A percentile compares a stretch with the other conserved stretches of the same genome.
phyloP scores from a whole-genome alignment of 2,329 filamentous ascomycete genomes.

The Byssoonygena ceratinophila region DNA sequence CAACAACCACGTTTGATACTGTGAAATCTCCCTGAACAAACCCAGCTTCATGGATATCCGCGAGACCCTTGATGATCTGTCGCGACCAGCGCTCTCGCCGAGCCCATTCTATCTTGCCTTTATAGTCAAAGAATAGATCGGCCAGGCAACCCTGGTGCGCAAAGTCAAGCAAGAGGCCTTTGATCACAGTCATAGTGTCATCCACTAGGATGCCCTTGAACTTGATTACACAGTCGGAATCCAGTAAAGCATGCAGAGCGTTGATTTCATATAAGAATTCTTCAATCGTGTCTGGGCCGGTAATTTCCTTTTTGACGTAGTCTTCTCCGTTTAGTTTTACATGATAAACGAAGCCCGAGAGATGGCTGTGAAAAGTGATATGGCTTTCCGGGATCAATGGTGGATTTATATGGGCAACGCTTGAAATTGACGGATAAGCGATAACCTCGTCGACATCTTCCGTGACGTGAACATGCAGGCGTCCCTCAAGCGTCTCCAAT shows the following conservation, averaged over 20 bases:
- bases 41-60: slow-evolving; percentile 87
- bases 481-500: slow-evolving; percentile 74
- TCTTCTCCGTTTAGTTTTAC: slow-evolving; percentile 57
- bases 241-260: slow-evolving; percentile 67
- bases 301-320: slow-evolving; percentile 96
- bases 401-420: slow-evolving; percentile 58
- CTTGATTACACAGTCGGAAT: slow-evolving; percentile 66
- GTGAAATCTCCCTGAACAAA: slow-evolving; percentile 98
- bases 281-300: slow-evolving; percentile 85
- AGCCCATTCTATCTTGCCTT: slow-evolving; percentile 55
- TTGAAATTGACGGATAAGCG: slow-evolving; percentile 61
- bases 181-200: slow-evolving; percentile 60
- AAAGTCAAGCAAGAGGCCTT: slow-evolving; percentile 80
- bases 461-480: slow-evolving; percentile 92
- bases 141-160: slow-evolving; percentile 79
- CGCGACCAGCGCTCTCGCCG: slow-evolving; percentile 76
- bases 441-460: slow-evolving; percentile 96
- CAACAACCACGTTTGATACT: slow-evolving; percentile 91
- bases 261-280: slow-evolving; percentile 98
- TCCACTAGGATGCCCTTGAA: slow-evolving; percentile 85
- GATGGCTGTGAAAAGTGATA: slow-evolving; percentile 76
- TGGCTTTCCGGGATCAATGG: slow-evolving; percentile 56
- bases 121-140: slow-evolving; percentile 75
- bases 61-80: slow-evolving; percentile 79
- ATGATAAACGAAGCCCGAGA: slow-evolving; percentile 97